These are phyloP conservation scores for Blastobotrys americana DNA, from an alignment of 805 yeast species.

Conservation along the genomic window DNA sequence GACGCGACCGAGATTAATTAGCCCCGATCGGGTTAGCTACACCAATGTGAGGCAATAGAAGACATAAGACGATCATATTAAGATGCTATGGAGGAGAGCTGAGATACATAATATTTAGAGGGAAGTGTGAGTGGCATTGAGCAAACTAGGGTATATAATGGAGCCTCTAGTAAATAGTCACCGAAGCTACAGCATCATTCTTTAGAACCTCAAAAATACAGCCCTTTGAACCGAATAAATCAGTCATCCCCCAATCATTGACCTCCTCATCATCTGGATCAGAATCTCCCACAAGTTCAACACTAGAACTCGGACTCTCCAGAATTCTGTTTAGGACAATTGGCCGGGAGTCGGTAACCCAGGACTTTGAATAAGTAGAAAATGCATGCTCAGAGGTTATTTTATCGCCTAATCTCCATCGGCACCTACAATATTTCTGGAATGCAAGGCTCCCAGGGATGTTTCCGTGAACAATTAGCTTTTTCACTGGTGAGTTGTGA, in stretches of 20 bases:
- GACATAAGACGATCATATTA: no score
- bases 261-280: conserved; percentile 2
- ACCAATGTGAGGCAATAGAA: no score
- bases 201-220: conserved; percentile 21
- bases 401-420: conserved; percentile 34
- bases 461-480: conserved; percentile 49
- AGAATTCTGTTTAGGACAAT: conserved; percentile 22
- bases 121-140: neutral
- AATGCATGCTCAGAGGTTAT: conserved; percentile 11
- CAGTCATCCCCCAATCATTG: conserved; percentile 22
- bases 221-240: conserved; percentile 17
- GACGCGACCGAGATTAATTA: no score
- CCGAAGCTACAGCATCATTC: conserved; percentile 14
- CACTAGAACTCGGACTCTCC: conserved; percentile 25
- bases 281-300: conserved; percentile 23
- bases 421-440: conserved; percentile 46
- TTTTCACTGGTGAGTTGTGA: conserved; percentile 35
- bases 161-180: conserved; percentile 15
- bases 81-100: no score
- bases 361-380: conserved; percentile 1
- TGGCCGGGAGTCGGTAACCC: conserved; percentile 10
- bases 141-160: neutral
- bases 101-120: no score
- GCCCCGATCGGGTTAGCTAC: no score
- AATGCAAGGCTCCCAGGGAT: conserved; percentile 48